Evolutionary conservation across 805 yeast species (phyloP).

Genomic region (Yamadazyma kitorensis): DNA sequence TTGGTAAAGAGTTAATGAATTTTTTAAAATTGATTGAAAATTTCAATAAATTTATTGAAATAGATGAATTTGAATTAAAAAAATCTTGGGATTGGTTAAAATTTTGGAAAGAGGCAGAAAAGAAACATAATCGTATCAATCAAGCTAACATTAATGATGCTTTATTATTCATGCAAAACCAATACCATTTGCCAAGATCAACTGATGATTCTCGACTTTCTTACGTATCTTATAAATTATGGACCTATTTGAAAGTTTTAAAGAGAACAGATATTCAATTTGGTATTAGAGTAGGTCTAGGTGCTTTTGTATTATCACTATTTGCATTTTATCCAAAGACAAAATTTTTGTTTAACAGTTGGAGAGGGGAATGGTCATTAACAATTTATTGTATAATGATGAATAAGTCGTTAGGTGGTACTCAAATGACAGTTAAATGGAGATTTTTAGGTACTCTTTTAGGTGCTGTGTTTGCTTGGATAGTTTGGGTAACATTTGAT

Average conservation of each 20-base stretch:
- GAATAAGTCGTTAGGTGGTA: constrained; percentile 84
- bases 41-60: constrained; percentile 18
- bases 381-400: constrained; percentile 81
- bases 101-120: constrained; percentile 40
- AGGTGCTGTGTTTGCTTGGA: constrained; percentile 64
- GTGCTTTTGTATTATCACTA: constrained; percentile 61
- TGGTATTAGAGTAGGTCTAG: constrained; percentile 76
- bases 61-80: constrained; percentile 19
- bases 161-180: constrained; percentile 26
- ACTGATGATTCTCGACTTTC: constrained; percentile 5
- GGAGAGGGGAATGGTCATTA: constrained; percentile 84
- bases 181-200: constrained; percentile 15
- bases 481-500: constrained; percentile 56
- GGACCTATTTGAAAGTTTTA: constrained; percentile 52
- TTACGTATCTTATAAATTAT: constrained; percentile 31
- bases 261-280: constrained; percentile 69
- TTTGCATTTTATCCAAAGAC: constrained; percentile 66
- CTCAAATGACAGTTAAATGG: constrained; percentile 75
- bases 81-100: constrained; percentile 52
- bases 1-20: constrained; percentile 53
- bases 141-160: constrained; percentile 30
- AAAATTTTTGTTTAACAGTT: constrained; percentile 50
- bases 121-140: constrained; percentile 2
- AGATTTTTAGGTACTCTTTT: constrained; percentile 69
- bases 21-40: constrained; percentile 46